Conservation (phyloP, 306 rosid genomes). For the Sophora flavescens region DNA sequence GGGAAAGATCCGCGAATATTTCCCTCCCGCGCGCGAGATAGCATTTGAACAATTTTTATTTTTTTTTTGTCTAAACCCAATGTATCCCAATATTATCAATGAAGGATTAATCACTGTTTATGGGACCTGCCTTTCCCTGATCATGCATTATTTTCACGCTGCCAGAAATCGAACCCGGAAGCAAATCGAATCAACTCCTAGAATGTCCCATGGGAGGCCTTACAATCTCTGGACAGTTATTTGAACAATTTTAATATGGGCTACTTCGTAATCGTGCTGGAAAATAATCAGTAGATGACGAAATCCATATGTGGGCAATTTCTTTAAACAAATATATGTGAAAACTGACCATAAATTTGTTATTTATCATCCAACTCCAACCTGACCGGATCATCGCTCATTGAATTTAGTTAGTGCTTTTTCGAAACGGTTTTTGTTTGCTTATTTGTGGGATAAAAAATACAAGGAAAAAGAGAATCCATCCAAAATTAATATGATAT, state of each 20-base stretch:
- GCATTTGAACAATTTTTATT: neutral
- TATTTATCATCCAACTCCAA: neutral
- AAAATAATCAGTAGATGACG: neutral
- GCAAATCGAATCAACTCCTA: no score
- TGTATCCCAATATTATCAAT: no score
- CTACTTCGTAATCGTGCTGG: neutral
- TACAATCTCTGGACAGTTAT: no score
- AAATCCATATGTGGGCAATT: neutral
- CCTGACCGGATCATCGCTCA: neutral
- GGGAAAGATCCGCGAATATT: no score
- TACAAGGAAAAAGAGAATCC: neutral
- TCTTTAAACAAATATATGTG: neutral
- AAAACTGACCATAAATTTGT: slow-evolving; percentile 2
- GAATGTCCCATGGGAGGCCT: no score
- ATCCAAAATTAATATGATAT: neutral
- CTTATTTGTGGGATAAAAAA: neutral
- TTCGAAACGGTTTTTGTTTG: neutral
- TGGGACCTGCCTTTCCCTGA: no score
- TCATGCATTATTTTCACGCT: no score
- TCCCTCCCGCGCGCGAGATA: no score
- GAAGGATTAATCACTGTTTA: no score
- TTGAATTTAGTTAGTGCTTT: slow-evolving; percentile 2
- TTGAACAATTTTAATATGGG: neutral
- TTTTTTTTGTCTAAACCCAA: no score
- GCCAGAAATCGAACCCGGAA: no score